Percentiles rank a stretch among this genome's conserved stretches.
phyloP scores from a whole-genome alignment of 352 stramenopile species.

The Elongisporangium senticosum region DNA sequence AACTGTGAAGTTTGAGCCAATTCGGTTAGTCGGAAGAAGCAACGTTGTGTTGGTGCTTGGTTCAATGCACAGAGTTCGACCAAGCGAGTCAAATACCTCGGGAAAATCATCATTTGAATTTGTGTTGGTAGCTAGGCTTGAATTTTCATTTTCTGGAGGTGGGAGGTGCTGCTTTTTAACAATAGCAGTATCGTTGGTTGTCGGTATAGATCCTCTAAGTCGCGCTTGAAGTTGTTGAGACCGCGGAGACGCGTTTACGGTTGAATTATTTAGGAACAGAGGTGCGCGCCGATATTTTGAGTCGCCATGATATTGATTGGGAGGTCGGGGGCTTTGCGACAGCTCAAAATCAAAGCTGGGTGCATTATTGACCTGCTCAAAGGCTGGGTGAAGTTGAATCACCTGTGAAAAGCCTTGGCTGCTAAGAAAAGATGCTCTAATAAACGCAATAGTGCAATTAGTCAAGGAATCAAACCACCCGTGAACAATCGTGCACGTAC shows the following conservation, averaged over 20 bases:
- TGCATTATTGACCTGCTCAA: constrained; percentile 13
- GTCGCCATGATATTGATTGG: not conserved
- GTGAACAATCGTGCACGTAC: constrained; percentile 8
- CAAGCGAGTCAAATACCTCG: constrained; percentile 57
- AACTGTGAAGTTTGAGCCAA: constrained; percentile 61
- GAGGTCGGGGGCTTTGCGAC: constrained; percentile 3
- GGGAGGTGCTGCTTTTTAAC: not conserved
- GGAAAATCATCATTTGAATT: constrained; percentile 4
- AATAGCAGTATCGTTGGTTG: not conserved
- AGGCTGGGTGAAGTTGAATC: constrained; percentile 33
- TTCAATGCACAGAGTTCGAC: constrained; percentile 67
- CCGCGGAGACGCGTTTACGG: constrained; percentile 14
- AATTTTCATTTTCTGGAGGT: constrained; percentile 2
- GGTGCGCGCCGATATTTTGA: not conserved
- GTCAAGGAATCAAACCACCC: not conserved
- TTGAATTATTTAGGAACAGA: not conserved
- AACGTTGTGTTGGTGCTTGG: constrained; percentile 50
- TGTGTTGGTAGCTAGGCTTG: not conserved
- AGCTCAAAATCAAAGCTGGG: constrained; percentile 30
- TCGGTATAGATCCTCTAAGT: not conserved
- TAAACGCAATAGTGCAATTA: not conserved
- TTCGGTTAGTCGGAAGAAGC: constrained; percentile 63
- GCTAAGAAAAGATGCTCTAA: constrained; percentile 36
- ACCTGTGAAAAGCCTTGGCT: constrained; percentile 25
- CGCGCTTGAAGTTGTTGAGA: constrained; percentile 19